Conservation (phyloP, 164 flowering plant genomes). For the Annona squamosa region DNA sequence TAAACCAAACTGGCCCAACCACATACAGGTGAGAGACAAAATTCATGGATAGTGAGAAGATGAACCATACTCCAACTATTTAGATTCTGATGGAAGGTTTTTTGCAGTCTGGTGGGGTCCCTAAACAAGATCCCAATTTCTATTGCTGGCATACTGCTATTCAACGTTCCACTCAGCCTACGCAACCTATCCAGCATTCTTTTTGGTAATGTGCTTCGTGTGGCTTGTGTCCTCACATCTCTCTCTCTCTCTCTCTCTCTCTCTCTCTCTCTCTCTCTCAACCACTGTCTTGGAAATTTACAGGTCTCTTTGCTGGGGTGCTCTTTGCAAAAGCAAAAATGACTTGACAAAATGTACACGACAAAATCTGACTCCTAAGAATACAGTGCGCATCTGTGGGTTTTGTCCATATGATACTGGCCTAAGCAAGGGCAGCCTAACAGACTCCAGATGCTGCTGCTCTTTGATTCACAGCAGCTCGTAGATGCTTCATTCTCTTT, state of each 20-base stretch:
- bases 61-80: neutral
- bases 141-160: constrained; percentile 54
- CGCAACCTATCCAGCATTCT: constrained; percentile 62
- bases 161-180: constrained; percentile 59
- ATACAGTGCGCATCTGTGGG: neutral
- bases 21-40: constrained; percentile 53
- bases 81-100: constrained; percentile 1
- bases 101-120: constrained; percentile 72
- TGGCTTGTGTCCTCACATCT: neutral
- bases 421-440: neutral
- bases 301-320: constrained; percentile 79
- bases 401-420: neutral
- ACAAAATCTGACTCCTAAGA: neutral
- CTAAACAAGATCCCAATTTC: constrained; percentile 83
- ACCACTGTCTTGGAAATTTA: neutral
- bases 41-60: neutral
- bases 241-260: neutral
- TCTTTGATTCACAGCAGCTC: too few relatives aligned
- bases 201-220: constrained; percentile 41
- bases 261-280: neutral
- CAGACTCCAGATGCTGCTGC: too few relatives aligned
- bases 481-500: too few relatives aligned
- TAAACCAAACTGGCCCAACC: constrained; percentile 74
- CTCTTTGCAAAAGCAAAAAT: constrained; percentile 74
- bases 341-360: constrained; percentile 21